Base-by-base conservation (phyloP, 495 filamentous ascomycete species). In the Lichina pygmaea region DNA sequence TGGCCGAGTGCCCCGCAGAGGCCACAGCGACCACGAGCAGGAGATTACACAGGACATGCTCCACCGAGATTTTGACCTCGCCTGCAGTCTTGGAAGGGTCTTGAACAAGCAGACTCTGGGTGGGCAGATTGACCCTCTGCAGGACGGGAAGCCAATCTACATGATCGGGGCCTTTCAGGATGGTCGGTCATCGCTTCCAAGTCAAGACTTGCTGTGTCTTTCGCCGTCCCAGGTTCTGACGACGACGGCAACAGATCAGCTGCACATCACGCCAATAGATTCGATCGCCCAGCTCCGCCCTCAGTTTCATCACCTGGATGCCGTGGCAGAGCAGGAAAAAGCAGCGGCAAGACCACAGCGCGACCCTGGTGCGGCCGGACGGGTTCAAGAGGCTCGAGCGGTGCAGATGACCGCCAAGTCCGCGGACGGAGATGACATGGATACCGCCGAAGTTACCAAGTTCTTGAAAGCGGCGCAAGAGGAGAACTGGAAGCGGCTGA, bases 241-340 rank as follows among this genome's bases (percentile, higher is more conserved):
- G 49, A 46, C 57, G 32, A 44, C 6, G 15, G 9, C 42, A 46
- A 5, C 45, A 78, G 73, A 72, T 46, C 68, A 78, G 51, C 54
- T 81, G 6, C 73, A 81, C 57, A 61, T 83, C n/a, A 78, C 72
- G 0, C 68, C 68, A 6, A 63, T 84, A 41, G 64, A 68, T 24
- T 73, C 74, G 0, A 70, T 81, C 13, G 75, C 78, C 11, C 77
- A 83, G 55, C 61, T 86, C 51, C 70, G 77, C 6, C 76, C 81
- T 5, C 75, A 84, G 50, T 71, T 81, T 49, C 72, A 78, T 51
- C 78, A 86, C 54, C 53, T 85, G 24, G 81, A 85, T 56, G 79
- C 81, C 0, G 44, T 69, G 40, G 60, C 68, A 36, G 76, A 80
- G 58, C 45, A 58, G 2, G 55, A 61, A 10, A 60, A 55, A 15